phyloP scores from a whole-genome alignment of 2,329 filamentous ascomycete species.

The Ophiostoma angusticollis region DNA sequence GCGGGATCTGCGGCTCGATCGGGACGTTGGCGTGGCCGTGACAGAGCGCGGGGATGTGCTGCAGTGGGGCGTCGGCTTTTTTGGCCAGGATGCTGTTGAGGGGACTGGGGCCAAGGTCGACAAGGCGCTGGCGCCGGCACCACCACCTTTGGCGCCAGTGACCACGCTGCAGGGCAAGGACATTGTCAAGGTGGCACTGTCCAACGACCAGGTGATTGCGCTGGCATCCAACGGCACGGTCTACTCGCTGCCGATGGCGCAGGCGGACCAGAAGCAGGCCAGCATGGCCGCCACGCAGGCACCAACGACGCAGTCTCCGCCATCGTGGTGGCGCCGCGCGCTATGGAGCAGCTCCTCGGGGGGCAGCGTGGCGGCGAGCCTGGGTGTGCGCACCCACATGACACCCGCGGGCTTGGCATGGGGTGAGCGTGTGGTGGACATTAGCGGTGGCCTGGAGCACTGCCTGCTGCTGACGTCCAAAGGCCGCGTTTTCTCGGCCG shows the following conservation, averaged over 20 bases:
- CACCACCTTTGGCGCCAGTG: slow-evolving; percentile 52
- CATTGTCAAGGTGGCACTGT: slow-evolving; percentile 62
- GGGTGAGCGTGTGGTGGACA: slow-evolving; percentile 60
- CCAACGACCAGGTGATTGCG: slow-evolving; percentile 70
- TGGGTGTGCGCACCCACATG: slow-evolving; percentile 59
- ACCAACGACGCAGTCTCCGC: slow-evolving; percentile 15
- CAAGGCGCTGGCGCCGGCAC: slow-evolving; percentile 29
- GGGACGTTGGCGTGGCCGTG: slow-evolving; percentile 72
- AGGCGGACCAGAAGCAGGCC: slow-evolving; percentile 48
- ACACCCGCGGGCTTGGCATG: slow-evolving; percentile 50
- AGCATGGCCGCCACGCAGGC: background rate
- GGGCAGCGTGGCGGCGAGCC: background rate
- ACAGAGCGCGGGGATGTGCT: slow-evolving; percentile 78
- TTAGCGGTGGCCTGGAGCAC: slow-evolving; percentile 74
- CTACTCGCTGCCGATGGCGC: slow-evolving; percentile 72
- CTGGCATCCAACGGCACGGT: slow-evolving; percentile 62
- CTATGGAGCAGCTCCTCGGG: slow-evolving; percentile 44
- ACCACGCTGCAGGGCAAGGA: slow-evolving; percentile 72
- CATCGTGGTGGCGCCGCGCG: slow-evolving; percentile 48
- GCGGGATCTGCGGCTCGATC: slow-evolving; percentile 75
- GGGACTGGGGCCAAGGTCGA: no score
- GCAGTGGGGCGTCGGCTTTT: slow-evolving; percentile 76
- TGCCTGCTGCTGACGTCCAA: slow-evolving; percentile 71
- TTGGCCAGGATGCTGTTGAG: no score
- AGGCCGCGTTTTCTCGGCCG: slow-evolving; percentile 82